These are phyloP conservation scores for Cystobasidium slooffiae DNA, from an alignment of 1,284 basidiomycete genomes.

Conservation along the genomic window DNA sequence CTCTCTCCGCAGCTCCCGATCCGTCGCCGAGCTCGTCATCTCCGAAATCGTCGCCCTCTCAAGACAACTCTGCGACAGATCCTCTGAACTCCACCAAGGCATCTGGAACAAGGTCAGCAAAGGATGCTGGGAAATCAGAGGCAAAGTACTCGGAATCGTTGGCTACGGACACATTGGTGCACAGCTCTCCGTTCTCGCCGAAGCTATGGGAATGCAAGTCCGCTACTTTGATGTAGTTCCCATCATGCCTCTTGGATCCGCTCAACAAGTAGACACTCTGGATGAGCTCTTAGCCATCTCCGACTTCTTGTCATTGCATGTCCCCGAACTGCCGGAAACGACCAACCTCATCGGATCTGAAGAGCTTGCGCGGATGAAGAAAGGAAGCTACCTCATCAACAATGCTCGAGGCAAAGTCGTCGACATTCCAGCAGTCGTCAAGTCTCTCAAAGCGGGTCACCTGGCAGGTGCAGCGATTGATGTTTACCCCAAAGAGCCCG, in stretches of 20 bases:
- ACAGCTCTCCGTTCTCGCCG: constrained; percentile 94
- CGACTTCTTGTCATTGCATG: constrained; percentile 95
- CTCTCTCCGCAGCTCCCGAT: constrained; percentile 68
- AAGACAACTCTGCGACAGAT: constrained; percentile 88
- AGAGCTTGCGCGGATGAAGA: constrained; percentile 89
- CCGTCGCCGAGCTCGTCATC: constrained; percentile 97
- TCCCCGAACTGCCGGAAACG: constrained; percentile 95
- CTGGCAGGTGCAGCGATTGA: constrained; percentile 94
- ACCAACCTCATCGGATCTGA: constrained; percentile 84
- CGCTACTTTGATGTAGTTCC: constrained; percentile 95
- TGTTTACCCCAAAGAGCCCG: constrained; percentile 92
- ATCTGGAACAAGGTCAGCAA: constrained; percentile 99
- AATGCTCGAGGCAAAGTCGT: constrained; percentile 95
- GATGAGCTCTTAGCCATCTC: constrained; percentile 75
- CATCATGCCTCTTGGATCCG: constrained; percentile 96
- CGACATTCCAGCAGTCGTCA: constrained; percentile 87
- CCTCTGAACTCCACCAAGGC: constrained; percentile 83
- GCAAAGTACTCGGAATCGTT: constrained; percentile 96
- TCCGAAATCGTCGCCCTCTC: constrained; percentile 92
- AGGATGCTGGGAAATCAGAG: constrained; percentile 96
- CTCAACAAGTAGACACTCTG: constrained; percentile 84
- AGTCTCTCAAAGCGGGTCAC: constrained; percentile 78
- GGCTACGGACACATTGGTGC: constrained; percentile 99
- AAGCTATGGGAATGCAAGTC: constrained; percentile 94
- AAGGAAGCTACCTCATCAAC: constrained; percentile 94